A percentile compares a stretch with the other conserved stretches of the same genome.
Evolutionary conservation across 306 rosid genomes (phyloP).

Genomic region (barrel medic (Medicago truncatula)): DNA sequence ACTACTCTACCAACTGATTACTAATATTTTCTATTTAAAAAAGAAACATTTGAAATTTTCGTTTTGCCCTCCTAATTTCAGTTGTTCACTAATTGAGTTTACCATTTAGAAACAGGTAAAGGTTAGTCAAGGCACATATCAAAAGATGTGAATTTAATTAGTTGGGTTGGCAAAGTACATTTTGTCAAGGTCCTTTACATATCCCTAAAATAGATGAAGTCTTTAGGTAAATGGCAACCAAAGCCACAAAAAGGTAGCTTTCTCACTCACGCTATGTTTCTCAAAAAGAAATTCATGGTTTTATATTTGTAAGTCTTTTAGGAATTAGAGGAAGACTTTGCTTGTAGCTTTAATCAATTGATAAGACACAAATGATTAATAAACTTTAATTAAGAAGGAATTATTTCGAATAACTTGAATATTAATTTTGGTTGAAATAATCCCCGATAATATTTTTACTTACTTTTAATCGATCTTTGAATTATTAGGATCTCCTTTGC

Average conservation of each 20-base stretch:
- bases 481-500: too few relatives aligned
- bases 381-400: too few relatives aligned
- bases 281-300: not conserved
- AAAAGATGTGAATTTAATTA: conserved; percentile 40
- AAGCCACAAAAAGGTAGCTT: conserved; percentile 33
- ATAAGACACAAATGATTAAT: too few relatives aligned
- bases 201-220: conserved; percentile 26
- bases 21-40: too few relatives aligned
- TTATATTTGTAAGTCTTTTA: too few relatives aligned
- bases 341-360: not conserved
- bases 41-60: too few relatives aligned
- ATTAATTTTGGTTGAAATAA: too few relatives aligned
- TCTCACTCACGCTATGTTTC: conserved; percentile 1
- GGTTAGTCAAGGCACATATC: conserved; percentile 42
- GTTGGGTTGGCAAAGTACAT: conserved; percentile 40
- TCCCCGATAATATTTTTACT: too few relatives aligned
- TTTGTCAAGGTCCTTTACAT: conserved; percentile 36
- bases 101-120: conserved; percentile 6
- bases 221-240: not conserved
- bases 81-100: not conserved
- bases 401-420: too few relatives aligned
- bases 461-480: too few relatives aligned
- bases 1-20: too few relatives aligned
- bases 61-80: too few relatives aligned
- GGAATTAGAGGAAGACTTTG: not conserved